phyloP scores from a whole-genome alignment of 495 filamentous ascomycete genomes.

The Collariella sp. region DNA sequence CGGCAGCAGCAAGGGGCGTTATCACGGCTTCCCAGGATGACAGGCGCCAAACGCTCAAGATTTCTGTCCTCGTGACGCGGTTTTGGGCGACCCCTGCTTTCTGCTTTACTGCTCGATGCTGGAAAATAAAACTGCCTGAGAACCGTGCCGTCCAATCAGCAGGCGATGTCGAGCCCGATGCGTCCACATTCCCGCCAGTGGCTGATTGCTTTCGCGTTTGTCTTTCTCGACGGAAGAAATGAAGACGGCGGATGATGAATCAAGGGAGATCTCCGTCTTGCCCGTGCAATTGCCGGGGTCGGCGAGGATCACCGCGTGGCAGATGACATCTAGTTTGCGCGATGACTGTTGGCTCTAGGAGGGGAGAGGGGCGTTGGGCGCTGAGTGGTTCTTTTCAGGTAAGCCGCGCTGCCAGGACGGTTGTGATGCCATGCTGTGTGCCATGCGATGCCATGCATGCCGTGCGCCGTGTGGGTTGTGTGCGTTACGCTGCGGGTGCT shows the following conservation, averaged over 20 bases:
- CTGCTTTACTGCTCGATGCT: slow-evolving; percentile 7
- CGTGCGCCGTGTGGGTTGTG: background rate
- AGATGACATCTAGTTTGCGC: too few relatives aligned
- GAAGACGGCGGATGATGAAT: too few relatives aligned
- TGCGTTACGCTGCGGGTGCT: background rate
- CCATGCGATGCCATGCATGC: background rate
- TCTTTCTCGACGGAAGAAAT: too few relatives aligned
- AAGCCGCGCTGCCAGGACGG: too few relatives aligned
- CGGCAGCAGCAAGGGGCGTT: slow-evolving; percentile 10
- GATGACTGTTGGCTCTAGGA: too few relatives aligned
- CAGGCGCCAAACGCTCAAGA: slow-evolving; percentile 11
- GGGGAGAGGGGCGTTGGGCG: too few relatives aligned
- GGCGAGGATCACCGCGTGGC: too few relatives aligned
- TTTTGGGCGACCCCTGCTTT: slow-evolving; percentile 10
- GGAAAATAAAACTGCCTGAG: background rate
- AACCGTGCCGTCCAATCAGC: slow-evolving; percentile 13
- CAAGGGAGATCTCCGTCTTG: too few relatives aligned
- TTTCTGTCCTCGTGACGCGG: slow-evolving; percentile 24
- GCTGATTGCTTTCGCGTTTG: too few relatives aligned
- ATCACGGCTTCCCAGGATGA: slow-evolving; percentile 11
- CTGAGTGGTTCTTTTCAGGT: too few relatives aligned
- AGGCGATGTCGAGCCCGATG: background rate
- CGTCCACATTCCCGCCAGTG: too few relatives aligned
- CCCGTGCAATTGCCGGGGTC: too few relatives aligned
- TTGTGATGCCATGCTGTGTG: background rate